These are phyloP conservation scores for Fusarium azukiicola DNA, from an alignment of 2,329 filamentous ascomycete genomes.

Conservation along the genomic window DNA sequence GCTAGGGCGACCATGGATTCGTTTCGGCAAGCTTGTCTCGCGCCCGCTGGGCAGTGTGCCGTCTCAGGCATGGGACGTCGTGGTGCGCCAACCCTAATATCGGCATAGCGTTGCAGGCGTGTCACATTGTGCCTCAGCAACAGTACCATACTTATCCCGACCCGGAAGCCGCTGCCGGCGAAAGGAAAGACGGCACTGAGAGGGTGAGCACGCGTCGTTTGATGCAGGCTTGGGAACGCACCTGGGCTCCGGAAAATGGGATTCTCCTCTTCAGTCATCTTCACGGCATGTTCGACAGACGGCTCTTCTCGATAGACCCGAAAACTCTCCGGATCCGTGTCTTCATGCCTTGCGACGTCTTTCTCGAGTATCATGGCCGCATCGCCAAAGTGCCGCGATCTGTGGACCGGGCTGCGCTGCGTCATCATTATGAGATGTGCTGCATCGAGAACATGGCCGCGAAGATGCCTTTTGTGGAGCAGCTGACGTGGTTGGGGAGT, in stretches of 20 bases:
- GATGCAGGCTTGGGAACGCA: not conserved
- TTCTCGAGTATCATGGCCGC: not conserved
- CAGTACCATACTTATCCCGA: not conserved
- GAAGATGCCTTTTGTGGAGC: conserved; percentile 5
- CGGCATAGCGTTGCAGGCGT: conserved; percentile 1
- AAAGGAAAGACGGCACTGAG: not conserved
- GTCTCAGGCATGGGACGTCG: conserved; percentile 11
- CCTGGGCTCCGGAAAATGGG: not conserved
- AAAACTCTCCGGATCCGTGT: not conserved
- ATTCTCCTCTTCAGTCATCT: conserved; percentile 10
- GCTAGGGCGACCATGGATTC: not conserved
- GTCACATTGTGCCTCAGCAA: conserved; percentile 2
- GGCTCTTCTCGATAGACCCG: conserved; percentile 4
- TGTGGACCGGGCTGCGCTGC: not conserved
- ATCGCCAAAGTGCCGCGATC: not conserved
- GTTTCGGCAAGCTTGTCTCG: conserved; percentile 9
- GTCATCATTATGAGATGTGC: not conserved
- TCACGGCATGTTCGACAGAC: not conserved
- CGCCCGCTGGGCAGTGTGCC: not conserved
- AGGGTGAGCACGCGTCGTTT: not conserved
- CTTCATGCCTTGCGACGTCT: conserved; percentile 12
- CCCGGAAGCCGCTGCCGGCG: not conserved
- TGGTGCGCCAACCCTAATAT: conserved; percentile 12
- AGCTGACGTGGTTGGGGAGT: not conserved
- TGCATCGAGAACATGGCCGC: conserved; percentile 21